phyloP scores from a whole-genome alignment of 129 eudicot species.

The Rutidosis leptorrhynchoides region DNA sequence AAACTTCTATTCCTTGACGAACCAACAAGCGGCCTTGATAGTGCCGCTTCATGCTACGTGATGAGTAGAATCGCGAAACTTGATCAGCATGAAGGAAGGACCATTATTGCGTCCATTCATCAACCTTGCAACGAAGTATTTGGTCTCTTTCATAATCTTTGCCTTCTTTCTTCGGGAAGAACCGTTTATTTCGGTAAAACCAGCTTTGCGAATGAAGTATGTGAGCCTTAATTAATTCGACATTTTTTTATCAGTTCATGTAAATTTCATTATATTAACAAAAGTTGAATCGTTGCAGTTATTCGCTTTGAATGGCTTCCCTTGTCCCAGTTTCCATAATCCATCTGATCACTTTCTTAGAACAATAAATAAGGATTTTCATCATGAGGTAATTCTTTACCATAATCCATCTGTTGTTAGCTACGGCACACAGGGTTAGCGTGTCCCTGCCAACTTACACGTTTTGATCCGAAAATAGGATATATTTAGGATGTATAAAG shows the following conservation, averaged over 20 bases:
- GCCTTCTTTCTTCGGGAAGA: conserved; percentile 69
- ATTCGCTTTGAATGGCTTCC: conserved; percentile 61
- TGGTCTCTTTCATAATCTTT: conserved; percentile 70
- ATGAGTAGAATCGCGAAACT: conserved; percentile 65
- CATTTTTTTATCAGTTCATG: background rate
- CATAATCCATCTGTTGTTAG: background rate
- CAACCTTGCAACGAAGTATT: conserved; percentile 82
- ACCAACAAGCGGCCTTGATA: conserved; percentile 90
- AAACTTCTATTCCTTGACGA: conserved; percentile 77
- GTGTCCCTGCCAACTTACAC: no score
- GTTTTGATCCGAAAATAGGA: no score
- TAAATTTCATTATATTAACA: no score
- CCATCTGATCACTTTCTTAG: conserved; percentile 84
- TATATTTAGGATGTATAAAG: background rate
- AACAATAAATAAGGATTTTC: conserved; percentile 77
- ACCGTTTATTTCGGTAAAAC: conserved; percentile 62
- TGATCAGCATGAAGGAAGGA: conserved; percentile 47
- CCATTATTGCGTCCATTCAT: conserved; percentile 71
- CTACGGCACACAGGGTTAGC: no score
- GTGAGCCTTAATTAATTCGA: background rate
- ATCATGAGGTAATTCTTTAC: conserved; percentile 48
- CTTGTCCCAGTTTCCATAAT: conserved; percentile 65
- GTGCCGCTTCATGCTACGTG: conserved; percentile 82
- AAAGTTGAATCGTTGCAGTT: conserved; percentile 35
- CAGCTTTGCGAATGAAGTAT: conserved; percentile 54